phyloP scores from a whole-genome alignment of 1,139 yeast genomes.

The Geotrichum klebahnii region DNA sequence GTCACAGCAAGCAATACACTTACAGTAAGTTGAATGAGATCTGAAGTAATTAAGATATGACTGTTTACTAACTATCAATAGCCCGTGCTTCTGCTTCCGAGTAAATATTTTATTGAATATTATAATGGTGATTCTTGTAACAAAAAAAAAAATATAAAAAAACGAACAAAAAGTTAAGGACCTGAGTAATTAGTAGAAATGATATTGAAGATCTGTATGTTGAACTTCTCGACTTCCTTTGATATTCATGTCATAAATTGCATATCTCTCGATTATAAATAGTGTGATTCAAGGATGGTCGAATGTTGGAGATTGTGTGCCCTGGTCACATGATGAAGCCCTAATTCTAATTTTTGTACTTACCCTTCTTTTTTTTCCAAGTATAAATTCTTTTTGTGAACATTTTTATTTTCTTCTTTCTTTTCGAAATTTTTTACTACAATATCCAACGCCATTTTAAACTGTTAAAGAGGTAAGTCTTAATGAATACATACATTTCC shows the following conservation, averaged over 20 bases:
- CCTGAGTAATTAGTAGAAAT: too few species aligned
- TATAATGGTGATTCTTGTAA: too few species aligned
- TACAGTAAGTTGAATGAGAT: constrained; percentile 48
- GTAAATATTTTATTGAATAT: constrained; percentile 16
- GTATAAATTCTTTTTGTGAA: not conserved
- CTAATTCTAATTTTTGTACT: not conserved
- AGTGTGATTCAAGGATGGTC: too few species aligned
- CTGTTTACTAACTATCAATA: not conserved
- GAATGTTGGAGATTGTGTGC: too few species aligned
- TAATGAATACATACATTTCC: not conserved
- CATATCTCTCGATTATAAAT: too few species aligned
- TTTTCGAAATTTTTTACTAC: too few species aligned
- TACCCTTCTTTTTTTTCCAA: not conserved
- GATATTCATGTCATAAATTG: too few species aligned
- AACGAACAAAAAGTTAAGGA: not conserved
- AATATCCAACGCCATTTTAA: too few species aligned
- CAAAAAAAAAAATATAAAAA: constrained; percentile 11
- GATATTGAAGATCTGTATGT: too few species aligned
- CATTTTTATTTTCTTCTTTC: too few species aligned
- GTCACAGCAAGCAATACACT: constrained; percentile 95
- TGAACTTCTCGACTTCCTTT: too few species aligned
- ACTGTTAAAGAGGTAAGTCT: not conserved
- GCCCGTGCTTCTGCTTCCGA: constrained; percentile 27
- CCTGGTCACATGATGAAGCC: too few species aligned
- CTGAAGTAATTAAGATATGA: not conserved